Evolutionary conservation across 352 stramenopile species (phyloP).

Genomic region (Stramenopiles sp.): DNA sequence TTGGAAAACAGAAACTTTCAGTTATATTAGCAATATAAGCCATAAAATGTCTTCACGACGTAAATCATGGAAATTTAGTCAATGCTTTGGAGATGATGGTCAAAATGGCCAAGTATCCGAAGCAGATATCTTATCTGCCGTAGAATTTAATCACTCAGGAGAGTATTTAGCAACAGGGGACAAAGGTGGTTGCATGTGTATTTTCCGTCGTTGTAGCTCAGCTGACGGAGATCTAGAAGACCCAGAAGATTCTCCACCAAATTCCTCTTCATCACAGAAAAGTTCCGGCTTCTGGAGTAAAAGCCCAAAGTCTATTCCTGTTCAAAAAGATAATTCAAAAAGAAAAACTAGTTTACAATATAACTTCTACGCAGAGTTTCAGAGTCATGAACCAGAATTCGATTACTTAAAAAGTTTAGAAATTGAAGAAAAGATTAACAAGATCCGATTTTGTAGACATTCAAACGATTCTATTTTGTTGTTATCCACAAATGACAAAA

Average conservation of each 20-base stretch:
- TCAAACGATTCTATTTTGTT: constrained; percentile 52
- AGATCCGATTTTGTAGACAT: constrained; percentile 64
- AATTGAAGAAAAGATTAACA: constrained; percentile 88
- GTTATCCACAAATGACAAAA: constrained; percentile 82
- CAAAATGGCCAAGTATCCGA: constrained; percentile 17
- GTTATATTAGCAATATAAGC: no score
- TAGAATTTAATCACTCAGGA: constrained; percentile 56
- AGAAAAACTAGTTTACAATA: no score
- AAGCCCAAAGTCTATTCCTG: no score
- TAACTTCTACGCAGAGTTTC: constrained; percentile 46
- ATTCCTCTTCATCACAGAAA: no score
- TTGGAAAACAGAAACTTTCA: no score
- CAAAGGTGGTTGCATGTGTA: constrained; percentile 49
- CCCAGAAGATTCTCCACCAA: no score
- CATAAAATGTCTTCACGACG: no score
- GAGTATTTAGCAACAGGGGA: constrained; percentile 63
- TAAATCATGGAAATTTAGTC: constrained; percentile 20
- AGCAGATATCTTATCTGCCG: constrained; percentile 65
- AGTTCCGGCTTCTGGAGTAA: no score
- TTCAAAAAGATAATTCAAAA: no score
- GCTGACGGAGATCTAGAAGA: background rate
- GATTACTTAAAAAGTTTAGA: constrained; percentile 85
- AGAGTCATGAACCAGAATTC: constrained; percentile 82
- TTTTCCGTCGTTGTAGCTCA: constrained; percentile 26
- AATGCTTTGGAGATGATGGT: constrained; percentile 19